Conservation (phyloP, 208 protist species). For the Trypanosoma lewisi region DNA sequence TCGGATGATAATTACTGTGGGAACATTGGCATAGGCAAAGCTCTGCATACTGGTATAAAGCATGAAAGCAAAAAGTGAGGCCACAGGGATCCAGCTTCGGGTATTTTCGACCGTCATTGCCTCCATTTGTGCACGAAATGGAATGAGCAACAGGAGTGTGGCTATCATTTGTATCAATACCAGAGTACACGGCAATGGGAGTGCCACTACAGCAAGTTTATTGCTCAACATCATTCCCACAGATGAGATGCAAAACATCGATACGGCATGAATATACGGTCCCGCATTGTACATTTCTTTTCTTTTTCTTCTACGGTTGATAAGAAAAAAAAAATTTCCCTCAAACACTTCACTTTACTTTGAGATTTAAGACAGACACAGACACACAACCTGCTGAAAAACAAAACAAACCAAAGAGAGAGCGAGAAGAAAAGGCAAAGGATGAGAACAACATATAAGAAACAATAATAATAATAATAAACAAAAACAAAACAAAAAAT, state of each 20-base stretch:
- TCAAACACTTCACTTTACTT: too few relatives aligned
- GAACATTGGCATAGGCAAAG: constrained; percentile 37
- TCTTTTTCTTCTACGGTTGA: too few relatives aligned
- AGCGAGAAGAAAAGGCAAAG: too few relatives aligned
- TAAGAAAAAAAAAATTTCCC: too few relatives aligned
- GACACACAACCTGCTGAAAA: too few relatives aligned
- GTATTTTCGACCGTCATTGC: neutral
- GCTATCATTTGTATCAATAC: constrained; percentile 32
- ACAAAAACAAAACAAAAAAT: neutral
- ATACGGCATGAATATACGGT: constrained; percentile 4
- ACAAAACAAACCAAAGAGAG: too few relatives aligned
- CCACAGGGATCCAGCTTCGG: constrained; percentile 30
- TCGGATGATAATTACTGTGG: constrained; percentile 27
- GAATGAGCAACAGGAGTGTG: constrained; percentile 25
- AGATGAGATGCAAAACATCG: constrained; percentile 20
- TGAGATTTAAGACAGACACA: too few relatives aligned
- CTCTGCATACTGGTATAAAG: constrained; percentile 41
- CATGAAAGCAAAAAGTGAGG: constrained; percentile 36
- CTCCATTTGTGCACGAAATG: constrained; percentile 20
- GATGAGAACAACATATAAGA: too few relatives aligned
- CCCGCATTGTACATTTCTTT: constrained; percentile 6
- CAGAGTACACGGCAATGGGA: constrained; percentile 32
- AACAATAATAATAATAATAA: constrained; percentile 9
- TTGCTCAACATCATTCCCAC: constrained; percentile 44
- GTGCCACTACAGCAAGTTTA: constrained; percentile 26